Evolutionary conservation across 192 early-diverging fungal species (phyloP).

Genomic region (Coemansia sp.): DNA sequence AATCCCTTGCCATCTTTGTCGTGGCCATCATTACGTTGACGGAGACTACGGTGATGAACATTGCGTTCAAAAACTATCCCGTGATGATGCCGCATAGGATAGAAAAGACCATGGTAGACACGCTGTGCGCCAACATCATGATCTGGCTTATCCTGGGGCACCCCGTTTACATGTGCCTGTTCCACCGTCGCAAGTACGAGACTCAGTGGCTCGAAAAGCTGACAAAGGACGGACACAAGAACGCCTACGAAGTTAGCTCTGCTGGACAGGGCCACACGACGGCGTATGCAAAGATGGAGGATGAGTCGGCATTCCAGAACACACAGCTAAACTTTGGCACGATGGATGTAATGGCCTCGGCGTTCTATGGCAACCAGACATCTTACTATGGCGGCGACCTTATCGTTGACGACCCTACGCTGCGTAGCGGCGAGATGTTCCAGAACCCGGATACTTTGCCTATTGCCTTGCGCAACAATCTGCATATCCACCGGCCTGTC

Average conservation of each 20-base stretch:
- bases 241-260: constrained; percentile 37
- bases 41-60: constrained; percentile 35
- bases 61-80: constrained; percentile 26
- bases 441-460: constrained; percentile 34
- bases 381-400: constrained; percentile 24
- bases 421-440: constrained; percentile 24
- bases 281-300: constrained; percentile 43
- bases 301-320: constrained; percentile 30
- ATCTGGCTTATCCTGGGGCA: constrained; percentile 38
- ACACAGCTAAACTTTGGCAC: constrained; percentile 35
- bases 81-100: constrained; percentile 28
- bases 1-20: constrained; percentile 36
- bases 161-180: constrained; percentile 41
- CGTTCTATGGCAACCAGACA: constrained; percentile 10
- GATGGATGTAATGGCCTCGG: constrained; percentile 16
- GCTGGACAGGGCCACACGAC: constrained; percentile 26
- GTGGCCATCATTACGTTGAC: constrained; percentile 26
- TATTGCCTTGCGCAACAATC: constrained; percentile 36
- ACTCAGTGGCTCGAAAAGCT: constrained; percentile 43
- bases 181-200: constrained; percentile 39
- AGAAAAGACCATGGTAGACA: constrained; percentile 39
- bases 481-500: constrained; percentile 40
- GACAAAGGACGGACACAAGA: constrained; percentile 39
- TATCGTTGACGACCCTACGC: not conserved
- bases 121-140: constrained; percentile 25